phyloP scores from a whole-genome alignment of 2,329 filamentous ascomycete species.

The Aspergillus luchuensis region DNA sequence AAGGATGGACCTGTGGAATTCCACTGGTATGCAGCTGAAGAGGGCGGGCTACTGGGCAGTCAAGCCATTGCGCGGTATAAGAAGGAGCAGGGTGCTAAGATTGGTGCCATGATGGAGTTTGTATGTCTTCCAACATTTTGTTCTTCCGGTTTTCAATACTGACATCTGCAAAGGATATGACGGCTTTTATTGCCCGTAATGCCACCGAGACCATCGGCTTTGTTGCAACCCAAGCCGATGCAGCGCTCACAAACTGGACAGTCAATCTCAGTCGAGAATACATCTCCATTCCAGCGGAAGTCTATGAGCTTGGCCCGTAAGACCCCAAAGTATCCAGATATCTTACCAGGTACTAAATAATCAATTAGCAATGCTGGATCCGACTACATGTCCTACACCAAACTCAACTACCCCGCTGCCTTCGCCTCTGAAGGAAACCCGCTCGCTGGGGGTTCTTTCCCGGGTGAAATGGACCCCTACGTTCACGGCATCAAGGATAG shows the following conservation, averaged over 20 bases:
- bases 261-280: conserved; percentile 4
- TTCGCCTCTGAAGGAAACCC: conserved; percentile 7
- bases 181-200: conserved; percentile 5
- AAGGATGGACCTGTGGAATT: conserved; percentile 2
- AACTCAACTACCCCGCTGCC: conserved; percentile 8
- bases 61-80: conserved; percentile 5
- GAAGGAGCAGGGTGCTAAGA: conserved; percentile 2
- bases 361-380: background rate
- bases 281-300: conserved; percentile 5
- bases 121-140: background rate
- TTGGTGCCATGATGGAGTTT: conserved; percentile 8
- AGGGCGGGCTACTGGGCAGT: conserved; percentile 5
- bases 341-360: background rate
- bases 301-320: conserved; percentile 3
- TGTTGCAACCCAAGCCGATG: conserved; percentile 1
- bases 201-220: conserved; percentile 6
- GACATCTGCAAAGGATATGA: background rate
- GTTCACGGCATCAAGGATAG: background rate
- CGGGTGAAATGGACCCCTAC: conserved; percentile 1
- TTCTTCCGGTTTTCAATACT: no score
- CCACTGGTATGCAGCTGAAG: conserved; percentile 8
- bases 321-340: background rate
- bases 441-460: background rate
- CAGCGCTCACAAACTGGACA: conserved; percentile 2
- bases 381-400: conserved; percentile 8